Conservation (phyloP, 192 early-diverging fungal species). For the Coemansia sp. region DNA sequence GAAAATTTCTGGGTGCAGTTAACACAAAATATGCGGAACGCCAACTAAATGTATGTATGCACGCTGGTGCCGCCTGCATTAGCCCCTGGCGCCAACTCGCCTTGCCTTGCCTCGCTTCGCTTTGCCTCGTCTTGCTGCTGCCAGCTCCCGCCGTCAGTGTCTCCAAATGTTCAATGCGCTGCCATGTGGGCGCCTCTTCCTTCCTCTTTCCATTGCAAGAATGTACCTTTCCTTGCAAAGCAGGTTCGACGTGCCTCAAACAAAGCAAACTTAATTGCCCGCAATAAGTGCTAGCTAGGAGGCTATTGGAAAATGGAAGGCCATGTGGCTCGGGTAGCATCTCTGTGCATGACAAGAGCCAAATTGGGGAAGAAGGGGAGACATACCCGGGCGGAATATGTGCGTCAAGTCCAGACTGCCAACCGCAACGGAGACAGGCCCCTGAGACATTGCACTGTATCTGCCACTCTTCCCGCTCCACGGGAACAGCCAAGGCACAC, state of each 20-base stretch:
- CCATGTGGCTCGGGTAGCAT: constrained; percentile 5
- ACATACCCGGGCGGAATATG: too few species aligned
- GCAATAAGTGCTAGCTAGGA: not conserved
- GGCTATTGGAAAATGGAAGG: not conserved
- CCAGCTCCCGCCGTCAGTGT: not conserved
- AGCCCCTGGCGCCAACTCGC: not conserved
- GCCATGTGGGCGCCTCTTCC: constrained; percentile 4
- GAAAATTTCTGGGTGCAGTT: constrained; percentile 5
- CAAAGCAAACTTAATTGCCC: not conserved
- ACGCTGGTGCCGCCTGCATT: constrained; percentile 4
- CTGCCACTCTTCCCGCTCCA: not conserved
- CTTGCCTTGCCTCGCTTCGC: too few species aligned
- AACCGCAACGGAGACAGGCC: too few species aligned
- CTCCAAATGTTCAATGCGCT: not conserved
- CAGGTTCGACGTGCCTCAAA: constrained; percentile 1
- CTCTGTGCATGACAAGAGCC: not conserved
- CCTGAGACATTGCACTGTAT: not conserved
- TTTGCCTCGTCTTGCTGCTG: too few species aligned
- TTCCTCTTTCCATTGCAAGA: not conserved
- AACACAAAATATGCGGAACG: not conserved
- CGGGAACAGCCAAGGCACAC: not conserved
- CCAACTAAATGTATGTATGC: constrained; percentile 4
- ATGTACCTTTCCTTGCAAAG: constrained; percentile 5
- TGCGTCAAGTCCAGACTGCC: too few species aligned
- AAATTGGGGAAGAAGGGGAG: too few species aligned